phyloP scores from a whole-genome alignment of 2,329 filamentous ascomycete species.

The Claviceps arundinis region DNA sequence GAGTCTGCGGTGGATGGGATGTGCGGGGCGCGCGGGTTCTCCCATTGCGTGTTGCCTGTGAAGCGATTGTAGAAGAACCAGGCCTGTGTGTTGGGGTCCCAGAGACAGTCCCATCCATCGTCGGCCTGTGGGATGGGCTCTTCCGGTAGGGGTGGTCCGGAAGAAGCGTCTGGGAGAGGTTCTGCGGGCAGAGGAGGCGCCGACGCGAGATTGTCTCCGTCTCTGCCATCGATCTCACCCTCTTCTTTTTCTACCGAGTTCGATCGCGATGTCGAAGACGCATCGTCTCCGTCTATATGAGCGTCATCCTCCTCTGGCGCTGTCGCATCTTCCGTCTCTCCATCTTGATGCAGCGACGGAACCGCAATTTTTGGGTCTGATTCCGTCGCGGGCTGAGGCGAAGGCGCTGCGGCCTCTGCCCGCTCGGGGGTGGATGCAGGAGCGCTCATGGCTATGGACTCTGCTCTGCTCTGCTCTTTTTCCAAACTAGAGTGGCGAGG shows the following conservation, averaged over 20 bases:
- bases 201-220: neutral
- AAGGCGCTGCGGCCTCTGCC: neutral
- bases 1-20: neutral
- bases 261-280: neutral
- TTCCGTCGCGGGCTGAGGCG: constrained; percentile 7
- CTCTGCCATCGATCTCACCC: constrained; percentile 3
- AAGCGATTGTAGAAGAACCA: constrained; percentile 82
- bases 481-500: constrained; percentile 3
- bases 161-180: constrained; percentile 6
- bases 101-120: constrained; percentile 70
- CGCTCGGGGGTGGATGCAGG: neutral
- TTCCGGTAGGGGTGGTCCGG: constrained; percentile 27
- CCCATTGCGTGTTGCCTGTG: constrained; percentile 65
- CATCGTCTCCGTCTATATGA: neutral
- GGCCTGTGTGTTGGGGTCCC: constrained; percentile 53
- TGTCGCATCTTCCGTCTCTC: constrained; percentile 5
- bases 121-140: constrained; percentile 38
- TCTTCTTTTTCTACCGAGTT: constrained; percentile 1
- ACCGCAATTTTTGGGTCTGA: neutral
- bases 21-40: constrained; percentile 62
- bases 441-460: constrained; percentile 4
- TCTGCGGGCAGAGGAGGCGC: constrained; percentile 24
- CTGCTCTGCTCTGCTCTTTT: constrained; percentile 3
- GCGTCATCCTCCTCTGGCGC: neutral
- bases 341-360: constrained; percentile 7